Evolutionary conservation across 371 early-diverging fungal species (phyloP), one percentile per base, ranked within the genome.

Genomic region (Mortierella sp.): DNA sequence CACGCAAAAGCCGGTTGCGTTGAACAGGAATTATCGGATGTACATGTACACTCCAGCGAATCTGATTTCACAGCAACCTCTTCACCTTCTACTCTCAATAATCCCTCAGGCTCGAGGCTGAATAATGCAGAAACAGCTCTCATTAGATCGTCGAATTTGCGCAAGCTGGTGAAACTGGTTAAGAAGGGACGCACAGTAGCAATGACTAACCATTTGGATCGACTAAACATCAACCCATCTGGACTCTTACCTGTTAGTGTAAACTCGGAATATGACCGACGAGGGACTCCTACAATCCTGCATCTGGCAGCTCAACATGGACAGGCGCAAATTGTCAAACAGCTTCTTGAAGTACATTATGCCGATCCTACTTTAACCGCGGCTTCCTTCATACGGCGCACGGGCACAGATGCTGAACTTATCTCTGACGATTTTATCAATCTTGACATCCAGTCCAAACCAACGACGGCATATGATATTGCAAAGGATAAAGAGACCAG

Each of bases 381-480:
- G 23, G 6, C 54, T 4, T 42, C 45, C 13, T 53, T 81, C 37
- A 81, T 85, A 32, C 76, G 67, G 22, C 55, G 55, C 26, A 61
- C 26, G 43, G 53, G 32, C 57, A 35, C 17, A 15, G 17, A 43
- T 3, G 13, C 43, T 13, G 43, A 43, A 15, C 43, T 43, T 17
- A 43, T 43, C 10, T 43, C 43, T 10, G 17, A 10, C 4, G 63
- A 23, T 4, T n/a, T 45, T 3, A 8, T 43, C 8, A 57, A 69
- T 23, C 28, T 59, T 34, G 35, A 23, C 2, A 40, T 34, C 57
- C 19, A 31, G 3, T 19, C 47, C 45, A 62, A 56, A 7, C 76
- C 86, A 23, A 86, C 85, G 65, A 92, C 92, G 19, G 92, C 96
- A 0, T 97, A 96, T 72, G 95, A 96, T 31, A 83, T 95, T 1